Evolutionary conservation across 352 stramenopile genomes (phyloP).

Genomic region (Pythium aristosporum): DNA sequence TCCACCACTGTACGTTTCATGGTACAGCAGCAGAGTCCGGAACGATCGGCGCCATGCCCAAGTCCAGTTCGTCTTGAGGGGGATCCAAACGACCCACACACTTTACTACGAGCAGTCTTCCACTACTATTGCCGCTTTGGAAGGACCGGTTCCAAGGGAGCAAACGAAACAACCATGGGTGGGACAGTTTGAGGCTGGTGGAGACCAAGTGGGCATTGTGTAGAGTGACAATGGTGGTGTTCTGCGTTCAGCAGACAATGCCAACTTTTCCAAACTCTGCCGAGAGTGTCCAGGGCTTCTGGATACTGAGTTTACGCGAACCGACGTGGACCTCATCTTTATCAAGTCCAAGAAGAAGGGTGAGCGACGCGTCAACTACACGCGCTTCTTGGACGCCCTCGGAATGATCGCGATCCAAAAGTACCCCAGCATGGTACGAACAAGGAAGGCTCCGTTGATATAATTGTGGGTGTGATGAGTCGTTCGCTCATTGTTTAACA

Average conservation of each 20-base stretch:
- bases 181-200: constrained; percentile 6
- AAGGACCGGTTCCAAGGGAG: constrained; percentile 60
- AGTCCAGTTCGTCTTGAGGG: constrained; percentile 40
- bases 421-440: constrained; percentile 65
- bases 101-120: constrained; percentile 76
- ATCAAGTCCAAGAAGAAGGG: constrained; percentile 86
- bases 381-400: constrained; percentile 82
- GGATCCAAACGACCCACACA: constrained; percentile 79
- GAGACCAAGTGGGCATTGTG: background rate
- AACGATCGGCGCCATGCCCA: constrained; percentile 13
- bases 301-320: constrained; percentile 51
- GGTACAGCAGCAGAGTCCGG: constrained; percentile 14
- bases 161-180: constrained; percentile 70
- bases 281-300: constrained; percentile 72
- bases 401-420: constrained; percentile 83
- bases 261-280: constrained; percentile 86
- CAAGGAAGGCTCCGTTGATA: background rate
- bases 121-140: constrained; percentile 88
- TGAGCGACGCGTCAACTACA: constrained; percentile 81
- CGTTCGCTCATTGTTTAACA: background rate
- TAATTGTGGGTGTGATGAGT: background rate
- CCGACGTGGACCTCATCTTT: constrained; percentile 88
- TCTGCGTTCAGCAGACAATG: constrained; percentile 46
- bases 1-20: too few species aligned
- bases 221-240: background rate